A percentile compares a stretch with the other conserved stretches of the same genome.
Evolutionary conservation across 805 yeast genomes (phyloP).

Genomic region (Candida maesae): DNA sequence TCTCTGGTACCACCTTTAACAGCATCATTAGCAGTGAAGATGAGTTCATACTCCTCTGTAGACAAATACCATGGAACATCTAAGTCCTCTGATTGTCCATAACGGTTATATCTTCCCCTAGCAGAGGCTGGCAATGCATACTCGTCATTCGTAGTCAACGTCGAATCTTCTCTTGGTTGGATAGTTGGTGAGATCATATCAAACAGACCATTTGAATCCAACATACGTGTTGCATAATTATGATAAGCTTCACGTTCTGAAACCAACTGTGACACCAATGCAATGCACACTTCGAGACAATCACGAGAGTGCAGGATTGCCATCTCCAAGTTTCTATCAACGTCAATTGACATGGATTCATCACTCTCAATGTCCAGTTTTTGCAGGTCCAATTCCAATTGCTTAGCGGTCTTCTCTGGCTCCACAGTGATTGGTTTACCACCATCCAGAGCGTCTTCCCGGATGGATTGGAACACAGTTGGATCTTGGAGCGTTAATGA

Average conservation of each 20-base stretch:
- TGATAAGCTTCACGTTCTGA: constrained; percentile 68
- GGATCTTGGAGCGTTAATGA: constrained; percentile 69
- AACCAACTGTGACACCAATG: constrained; percentile 52
- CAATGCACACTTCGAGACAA: constrained; percentile 32
- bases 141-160: constrained; percentile 23
- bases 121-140: constrained; percentile 28
- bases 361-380: constrained; percentile 42
- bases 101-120: constrained; percentile 19
- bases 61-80: constrained; percentile 71
- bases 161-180: constrained; percentile 33
- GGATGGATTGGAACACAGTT: constrained; percentile 62
- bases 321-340: constrained; percentile 28
- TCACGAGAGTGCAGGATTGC: constrained; percentile 33
- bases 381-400: constrained; percentile 43
- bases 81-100: constrained; percentile 20
- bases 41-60: constrained; percentile 55
- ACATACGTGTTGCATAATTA: constrained; percentile 71
- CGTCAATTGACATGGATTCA: constrained; percentile 32
- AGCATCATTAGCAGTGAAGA: constrained; percentile 65
- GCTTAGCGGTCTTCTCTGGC: constrained; percentile 47
- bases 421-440: constrained; percentile 33
- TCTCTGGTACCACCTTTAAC: constrained; percentile 81
- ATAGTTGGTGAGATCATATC: constrained; percentile 45
- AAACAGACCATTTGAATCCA: constrained; percentile 63
- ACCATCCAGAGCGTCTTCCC: constrained; percentile 41